Evolutionary conservation across 2,329 filamentous ascomycete genomes (phyloP), one percentile per base, ranked within the genome.

Genomic region (Aspergillus ochraceoroseus): DNA sequence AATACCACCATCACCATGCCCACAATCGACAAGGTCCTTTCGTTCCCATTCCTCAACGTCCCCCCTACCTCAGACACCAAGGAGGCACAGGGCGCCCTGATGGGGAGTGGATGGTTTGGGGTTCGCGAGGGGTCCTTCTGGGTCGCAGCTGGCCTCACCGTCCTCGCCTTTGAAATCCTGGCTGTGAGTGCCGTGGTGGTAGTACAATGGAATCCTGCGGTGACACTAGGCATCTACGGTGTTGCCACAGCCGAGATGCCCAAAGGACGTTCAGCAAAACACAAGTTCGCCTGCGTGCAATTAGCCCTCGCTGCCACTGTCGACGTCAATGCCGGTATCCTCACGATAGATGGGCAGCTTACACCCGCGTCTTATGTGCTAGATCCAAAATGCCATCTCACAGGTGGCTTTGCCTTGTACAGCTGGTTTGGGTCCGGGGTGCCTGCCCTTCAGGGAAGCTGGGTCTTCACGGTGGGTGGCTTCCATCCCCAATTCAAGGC

Each of bases 401-500:
- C 57, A 0, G 71, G 71, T 2, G 70, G 70, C 0, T 65, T 68
- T 33, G 69, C 63, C 0, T 52, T 73, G 1, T 64, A 52, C 39
- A 62, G 57, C 43, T 72, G 65, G 64, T 71, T 67, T 32, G 56
- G 52, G 5, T 44, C 33, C 5, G 33, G 53, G 5, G 22, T 25
- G 30, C 41, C 2, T 15, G 18, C 22, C 31, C 39, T 17, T 5
- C 35, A 7, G 30, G 70, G 71, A 2, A 57, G 72, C 44, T 73
- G 54, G 36, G 70, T 73, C 8, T 70, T 73, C 41, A 66, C 64
- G 2, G 41, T 72, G 15, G 71, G 71, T 4, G 71, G 71, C 1
- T 74, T 69, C 46, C 70, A 74, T 44, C 55, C 44, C 2, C 54
- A 59, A 0, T 74, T 59, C 48, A 32, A 33, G 1, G 26, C 44